Conservation (phyloP, 2,329 filamentous ascomycete species). For the Herpotrichia juniperi region DNA sequence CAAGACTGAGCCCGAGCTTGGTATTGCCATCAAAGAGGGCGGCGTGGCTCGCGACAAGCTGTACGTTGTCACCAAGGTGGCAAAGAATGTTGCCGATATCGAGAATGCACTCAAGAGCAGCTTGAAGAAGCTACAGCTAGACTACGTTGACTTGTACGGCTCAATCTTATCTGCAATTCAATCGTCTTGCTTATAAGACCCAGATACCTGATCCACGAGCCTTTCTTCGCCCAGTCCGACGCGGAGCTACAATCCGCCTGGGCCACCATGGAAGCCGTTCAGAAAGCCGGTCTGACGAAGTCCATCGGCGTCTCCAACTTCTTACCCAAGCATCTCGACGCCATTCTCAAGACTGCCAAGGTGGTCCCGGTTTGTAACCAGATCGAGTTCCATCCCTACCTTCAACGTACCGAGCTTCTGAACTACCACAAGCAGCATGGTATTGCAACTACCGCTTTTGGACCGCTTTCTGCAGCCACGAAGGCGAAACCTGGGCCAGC, state of each 20-base stretch:
- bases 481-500: conserved; percentile 63
- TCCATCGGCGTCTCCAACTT: conserved; percentile 69
- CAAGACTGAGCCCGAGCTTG: conserved; percentile 58
- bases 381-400: conserved; percentile 72
- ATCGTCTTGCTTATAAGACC: neutral
- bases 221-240: conserved; percentile 62
- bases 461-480: conserved; percentile 57
- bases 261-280: conserved; percentile 65
- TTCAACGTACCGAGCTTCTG: conserved; percentile 66
- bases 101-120: conserved; percentile 60
- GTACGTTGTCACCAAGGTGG: conserved; percentile 62
- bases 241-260: conserved; percentile 63
- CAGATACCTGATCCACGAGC: conserved; percentile 67
- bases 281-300: conserved; percentile 62
- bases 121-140: conserved; percentile 64
- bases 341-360: conserved; percentile 59
- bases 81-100: conserved; percentile 61
- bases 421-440: conserved; percentile 57
- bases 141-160: conserved; percentile 65
- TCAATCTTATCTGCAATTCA: neutral
- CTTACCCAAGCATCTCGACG: conserved; percentile 60
- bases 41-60: conserved; percentile 54
- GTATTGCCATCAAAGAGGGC: conserved; percentile 53
- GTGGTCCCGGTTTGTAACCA: conserved; percentile 69
- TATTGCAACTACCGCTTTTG: conserved; percentile 56